Conservation (phyloP, 2,329 filamentous ascomycete species). For the Thelonectria discophora region DNA sequence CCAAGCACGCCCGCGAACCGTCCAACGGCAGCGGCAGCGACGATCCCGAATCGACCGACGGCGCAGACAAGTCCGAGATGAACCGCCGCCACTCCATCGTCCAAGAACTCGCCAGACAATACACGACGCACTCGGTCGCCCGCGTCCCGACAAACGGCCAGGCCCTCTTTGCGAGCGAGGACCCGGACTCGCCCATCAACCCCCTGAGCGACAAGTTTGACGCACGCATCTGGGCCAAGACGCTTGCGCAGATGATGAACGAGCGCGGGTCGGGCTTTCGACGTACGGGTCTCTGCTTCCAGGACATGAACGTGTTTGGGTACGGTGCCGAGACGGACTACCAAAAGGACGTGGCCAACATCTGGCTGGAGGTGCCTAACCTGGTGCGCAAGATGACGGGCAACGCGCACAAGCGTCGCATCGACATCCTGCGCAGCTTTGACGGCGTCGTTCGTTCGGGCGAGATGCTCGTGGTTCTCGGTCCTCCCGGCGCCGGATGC, state of each 20-base stretch:
- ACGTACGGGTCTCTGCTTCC: slow-evolving; percentile 24
- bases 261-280: slow-evolving; percentile 17
- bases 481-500: slow-evolving; percentile 18
- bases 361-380: slow-evolving; percentile 20
- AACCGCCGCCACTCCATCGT: slow-evolving; percentile 21
- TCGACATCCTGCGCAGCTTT: slow-evolving; percentile 20
- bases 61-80: slow-evolving; percentile 10
- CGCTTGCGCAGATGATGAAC: slow-evolving; percentile 14
- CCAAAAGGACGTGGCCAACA: slow-evolving; percentile 23
- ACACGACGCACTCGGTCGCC: slow-evolving; percentile 14
- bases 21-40: not conserved
- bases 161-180: slow-evolving; percentile 12
- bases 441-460: slow-evolving; percentile 16
- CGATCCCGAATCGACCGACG: slow-evolving; percentile 16
- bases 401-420: slow-evolving; percentile 8
- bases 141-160: slow-evolving; percentile 9
- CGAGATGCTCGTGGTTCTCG: slow-evolving; percentile 23
- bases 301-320: slow-evolving; percentile 25
- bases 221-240: slow-evolving; percentile 22
- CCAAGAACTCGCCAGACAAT: slow-evolving; percentile 19
- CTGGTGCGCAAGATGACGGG: slow-evolving; percentile 9
- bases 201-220: slow-evolving; percentile 20
- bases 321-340: slow-evolving; percentile 25
- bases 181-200: slow-evolving; percentile 18
- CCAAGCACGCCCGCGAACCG: not conserved